Evolutionary conservation across 2,329 filamentous ascomycete genomes (phyloP).

Genomic region (Hortaea sp.): DNA sequence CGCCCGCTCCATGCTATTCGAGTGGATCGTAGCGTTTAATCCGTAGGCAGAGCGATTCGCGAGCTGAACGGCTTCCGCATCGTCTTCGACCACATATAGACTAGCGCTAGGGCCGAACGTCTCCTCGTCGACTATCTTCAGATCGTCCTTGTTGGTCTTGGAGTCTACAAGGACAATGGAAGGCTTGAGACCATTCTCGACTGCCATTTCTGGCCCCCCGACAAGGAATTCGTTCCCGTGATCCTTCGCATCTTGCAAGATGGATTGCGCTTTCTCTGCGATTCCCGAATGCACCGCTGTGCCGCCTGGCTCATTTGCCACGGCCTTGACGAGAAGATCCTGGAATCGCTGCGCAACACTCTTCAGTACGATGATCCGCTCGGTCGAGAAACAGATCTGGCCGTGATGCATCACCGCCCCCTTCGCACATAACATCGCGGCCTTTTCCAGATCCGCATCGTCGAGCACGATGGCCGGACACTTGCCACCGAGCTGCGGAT

Average conservation of each 20-base stretch:
- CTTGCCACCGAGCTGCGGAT: conserved; percentile 35
- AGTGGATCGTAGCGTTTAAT: conserved; percentile 21
- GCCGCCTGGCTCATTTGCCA: conserved; percentile 8
- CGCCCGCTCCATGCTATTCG: conserved; percentile 15
- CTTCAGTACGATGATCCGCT: conserved; percentile 22
- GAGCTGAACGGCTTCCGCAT: conserved; percentile 14
- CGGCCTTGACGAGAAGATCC: conserved; percentile 5
- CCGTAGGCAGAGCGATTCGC: conserved; percentile 19
- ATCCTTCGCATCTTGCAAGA: conserved; percentile 16
- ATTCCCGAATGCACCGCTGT: conserved; percentile 15
- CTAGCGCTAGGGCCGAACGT: conserved; percentile 21
- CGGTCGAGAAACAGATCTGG: conserved; percentile 29
- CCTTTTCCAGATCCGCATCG: conserved; percentile 37
- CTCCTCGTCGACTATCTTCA: conserved; percentile 19
- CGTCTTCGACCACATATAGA: conserved; percentile 16
- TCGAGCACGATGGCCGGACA: conserved; percentile 33
- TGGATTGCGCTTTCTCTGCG: conserved; percentile 20
- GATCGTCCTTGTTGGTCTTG: conserved; percentile 4
- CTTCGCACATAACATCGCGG: conserved; percentile 22
- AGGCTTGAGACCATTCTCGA: conserved; percentile 9
- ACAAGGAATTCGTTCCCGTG: conserved; percentile 15
- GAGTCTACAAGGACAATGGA: conserved; percentile 10
- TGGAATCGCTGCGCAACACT: conserved; percentile 12
- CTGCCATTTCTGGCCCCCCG: conserved; percentile 10
- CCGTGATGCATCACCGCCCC: conserved; percentile 25